phyloP scores from a whole-genome alignment of 2,329 filamentous ascomycete genomes.

The Esteya vermicola region DNA sequence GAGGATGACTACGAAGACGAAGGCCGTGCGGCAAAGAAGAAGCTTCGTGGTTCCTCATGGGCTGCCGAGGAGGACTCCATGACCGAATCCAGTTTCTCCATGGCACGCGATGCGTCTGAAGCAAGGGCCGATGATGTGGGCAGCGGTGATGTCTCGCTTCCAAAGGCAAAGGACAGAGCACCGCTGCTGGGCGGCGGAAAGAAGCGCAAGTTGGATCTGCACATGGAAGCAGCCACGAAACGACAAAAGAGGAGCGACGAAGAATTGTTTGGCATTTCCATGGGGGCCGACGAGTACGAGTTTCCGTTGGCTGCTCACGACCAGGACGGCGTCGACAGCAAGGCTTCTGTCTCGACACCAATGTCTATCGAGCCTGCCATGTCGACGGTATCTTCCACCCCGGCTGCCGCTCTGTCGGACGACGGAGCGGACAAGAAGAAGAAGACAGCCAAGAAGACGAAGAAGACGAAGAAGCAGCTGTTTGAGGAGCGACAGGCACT shows the following conservation, averaged over 20 bases:
- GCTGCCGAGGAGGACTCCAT: constrained; percentile 49
- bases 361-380: constrained; percentile 23
- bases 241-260: constrained; percentile 69
- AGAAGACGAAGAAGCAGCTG: constrained; percentile 65
- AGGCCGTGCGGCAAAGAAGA: constrained; percentile 37
- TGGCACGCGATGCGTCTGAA: not conserved
- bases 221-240: constrained; percentile 58
- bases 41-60: constrained; percentile 28
- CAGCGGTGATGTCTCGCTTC: too few relatives aligned
- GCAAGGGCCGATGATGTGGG: not conserved
- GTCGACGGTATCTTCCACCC: constrained; percentile 35
- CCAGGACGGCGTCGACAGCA: constrained; percentile 7
- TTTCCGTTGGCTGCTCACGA: constrained; percentile 37
- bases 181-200: too few relatives aligned
- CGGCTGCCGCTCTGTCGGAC: constrained; percentile 27
- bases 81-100: constrained; percentile 57
- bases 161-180: too few relatives aligned
- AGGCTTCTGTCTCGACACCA: not conserved
- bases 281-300: constrained; percentile 36
- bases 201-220: constrained; percentile 63
- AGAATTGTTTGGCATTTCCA: constrained; percentile 56
- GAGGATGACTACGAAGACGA: constrained; percentile 43
- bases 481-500: constrained; percentile 52
- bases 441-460: constrained; percentile 55
- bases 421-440: constrained; percentile 26